Evolutionary conservation across 2,329 filamentous ascomycete species (phyloP).

Genomic region (Paecilomyces sp.): DNA sequence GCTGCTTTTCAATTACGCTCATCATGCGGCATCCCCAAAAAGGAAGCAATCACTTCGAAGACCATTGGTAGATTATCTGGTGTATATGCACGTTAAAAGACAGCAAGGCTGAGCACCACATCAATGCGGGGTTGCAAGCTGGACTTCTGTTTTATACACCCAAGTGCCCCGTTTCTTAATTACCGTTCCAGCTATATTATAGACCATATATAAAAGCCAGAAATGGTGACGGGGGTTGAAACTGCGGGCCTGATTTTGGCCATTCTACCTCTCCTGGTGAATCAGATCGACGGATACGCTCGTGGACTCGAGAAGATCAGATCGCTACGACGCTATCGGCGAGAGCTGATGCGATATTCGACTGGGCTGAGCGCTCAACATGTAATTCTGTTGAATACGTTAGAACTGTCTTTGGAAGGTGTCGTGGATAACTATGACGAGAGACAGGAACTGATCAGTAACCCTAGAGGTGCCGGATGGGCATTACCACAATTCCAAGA

Average conservation of each 20-base stretch:
- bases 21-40: background rate
- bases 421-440: background rate
- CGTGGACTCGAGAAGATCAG: constrained; percentile 34
- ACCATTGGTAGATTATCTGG: background rate
- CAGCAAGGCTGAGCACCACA: background rate
- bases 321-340: constrained; percentile 15
- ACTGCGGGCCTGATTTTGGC: constrained; percentile 24
- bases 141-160: background rate
- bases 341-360: background rate
- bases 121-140: background rate
- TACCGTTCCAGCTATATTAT: background rate
- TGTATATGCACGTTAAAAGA: background rate
- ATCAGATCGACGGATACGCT: constrained; percentile 26
- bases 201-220: background rate
- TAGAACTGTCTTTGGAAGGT: background rate
- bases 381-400: constrained; percentile 5
- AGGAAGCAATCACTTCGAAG: background rate
- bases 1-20: background rate
- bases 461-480: background rate
- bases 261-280: constrained; percentile 29
- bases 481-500: background rate
- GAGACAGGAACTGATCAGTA: background rate
- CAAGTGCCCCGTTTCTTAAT: background rate
- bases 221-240: constrained; percentile 14
- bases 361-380: constrained; percentile 3